Percentiles rank a stretch among this genome's conserved stretches.
phyloP scores from a whole-genome alignment of 1,284 basidiomycete species.

The Trichosporon coremiiforme region DNA sequence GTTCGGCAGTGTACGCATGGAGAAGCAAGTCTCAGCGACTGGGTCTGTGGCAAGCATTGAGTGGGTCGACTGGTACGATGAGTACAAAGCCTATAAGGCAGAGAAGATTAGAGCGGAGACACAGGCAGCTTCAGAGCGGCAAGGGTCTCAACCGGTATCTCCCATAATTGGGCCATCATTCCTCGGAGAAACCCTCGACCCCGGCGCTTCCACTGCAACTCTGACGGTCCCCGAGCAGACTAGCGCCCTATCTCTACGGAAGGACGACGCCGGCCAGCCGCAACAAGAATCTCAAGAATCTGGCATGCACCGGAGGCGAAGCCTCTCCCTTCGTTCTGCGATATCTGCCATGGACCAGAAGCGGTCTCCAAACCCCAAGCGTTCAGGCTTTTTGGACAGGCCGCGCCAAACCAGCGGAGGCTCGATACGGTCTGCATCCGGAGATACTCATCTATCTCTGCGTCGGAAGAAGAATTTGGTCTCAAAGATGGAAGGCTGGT shows the following conservation, averaged over 20 bases:
- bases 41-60: slow-evolving; percentile 58
- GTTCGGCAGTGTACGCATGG: slow-evolving; percentile 35
- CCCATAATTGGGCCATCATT: neutral
- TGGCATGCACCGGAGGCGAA: slow-evolving; percentile 32
- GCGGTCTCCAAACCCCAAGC: slow-evolving; percentile 36
- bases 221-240: neutral
- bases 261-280: too few relatives aligned
- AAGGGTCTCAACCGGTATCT: slow-evolving; percentile 1
- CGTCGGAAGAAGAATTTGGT: slow-evolving; percentile 56
- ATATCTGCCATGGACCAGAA: slow-evolving; percentile 45
- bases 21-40: slow-evolving; percentile 41
- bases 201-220: neutral
- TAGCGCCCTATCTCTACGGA: too few relatives aligned
- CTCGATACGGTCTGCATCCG: slow-evolving; percentile 30
- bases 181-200: neutral
- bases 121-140: slow-evolving; percentile 31
- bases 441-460: slow-evolving; percentile 22
- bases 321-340: slow-evolving; percentile 45
- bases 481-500: slow-evolving; percentile 59
- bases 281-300: too few relatives aligned
- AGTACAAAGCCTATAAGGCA: slow-evolving; percentile 62
- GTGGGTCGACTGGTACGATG: slow-evolving; percentile 65
- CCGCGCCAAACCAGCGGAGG: slow-evolving; percentile 45
- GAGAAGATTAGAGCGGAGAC: slow-evolving; percentile 59
- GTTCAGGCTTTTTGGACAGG: slow-evolving; percentile 32